Base-by-base conservation (phyloP, 2,329 filamentous ascomycete genomes). In the Hypoxylon sp. region DNA sequence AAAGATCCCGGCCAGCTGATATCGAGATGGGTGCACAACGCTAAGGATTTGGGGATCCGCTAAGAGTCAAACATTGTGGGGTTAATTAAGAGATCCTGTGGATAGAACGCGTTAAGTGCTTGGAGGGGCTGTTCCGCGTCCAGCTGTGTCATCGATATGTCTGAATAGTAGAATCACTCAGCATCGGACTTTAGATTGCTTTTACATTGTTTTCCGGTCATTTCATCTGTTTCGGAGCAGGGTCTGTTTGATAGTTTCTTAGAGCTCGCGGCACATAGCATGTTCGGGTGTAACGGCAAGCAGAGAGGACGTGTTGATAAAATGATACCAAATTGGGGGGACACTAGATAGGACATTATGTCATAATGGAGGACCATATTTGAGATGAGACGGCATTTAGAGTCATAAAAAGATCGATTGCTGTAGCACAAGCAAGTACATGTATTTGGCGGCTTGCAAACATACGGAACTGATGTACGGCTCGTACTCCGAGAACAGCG, bases 1-100 rank as follows among this genome's bases (percentile, higher is more conserved):
- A 72, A 54, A 79, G 75, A 56, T 76, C 74, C 49, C 70, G 74
- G 30, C 75, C 71, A 25, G 64, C 70, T 10, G 78, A 79, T 70
- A 64, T 76, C 25, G 78, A 79, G 70, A 64, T 61, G 63, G 76
- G 75, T 37, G 44, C 27, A 14, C 48, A 44, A 44, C 40, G 40
- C 40, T 44, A 44, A 44, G 42, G n/a, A 64, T 56, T 22, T 61
- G 67, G 37, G 55, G 65, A 57, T 40, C 67, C 48, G 27, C 62
- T 64, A 64, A 54, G 53, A 73, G 63, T 56, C 30, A 66, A 51
- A 51, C 64, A 27, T 42, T 70, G 53, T 72, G 74, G 62, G 58
- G 64, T 48, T 40, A 57, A 64, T 61, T 66, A 31, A 30, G 22
- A 53, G 48, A 44, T 54, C 40, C 7, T 44, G 7, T 8, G n/a